Conservation (phyloP, 2,329 filamentous ascomycete species). For the Metarhizium humberi region DNA sequence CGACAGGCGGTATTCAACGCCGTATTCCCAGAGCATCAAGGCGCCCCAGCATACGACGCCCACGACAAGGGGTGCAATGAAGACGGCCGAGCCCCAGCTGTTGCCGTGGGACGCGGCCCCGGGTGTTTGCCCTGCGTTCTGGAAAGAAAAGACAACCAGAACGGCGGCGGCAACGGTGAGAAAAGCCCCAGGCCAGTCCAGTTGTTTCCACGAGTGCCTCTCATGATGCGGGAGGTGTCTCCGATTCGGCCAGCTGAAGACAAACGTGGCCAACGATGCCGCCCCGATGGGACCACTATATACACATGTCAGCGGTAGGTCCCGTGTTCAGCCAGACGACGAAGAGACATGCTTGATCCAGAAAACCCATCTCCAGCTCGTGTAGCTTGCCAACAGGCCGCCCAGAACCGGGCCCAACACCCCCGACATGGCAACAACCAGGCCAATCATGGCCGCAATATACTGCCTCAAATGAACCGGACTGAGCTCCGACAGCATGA, state of each 20-base stretch:
- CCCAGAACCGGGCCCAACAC: conserved; percentile 43
- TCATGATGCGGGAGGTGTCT: conserved; percentile 28
- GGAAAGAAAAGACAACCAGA: conserved; percentile 49
- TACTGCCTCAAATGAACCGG: conserved; percentile 29
- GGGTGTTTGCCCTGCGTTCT: conserved; percentile 31
- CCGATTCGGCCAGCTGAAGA: conserved; percentile 38
- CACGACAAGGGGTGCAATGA: conserved; percentile 20
- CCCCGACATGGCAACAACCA: conserved; percentile 37
- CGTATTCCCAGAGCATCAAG: conserved; percentile 20
- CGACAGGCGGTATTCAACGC: conserved; percentile 14
- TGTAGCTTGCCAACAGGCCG: conserved; percentile 38
- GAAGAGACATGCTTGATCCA: conserved; percentile 42
- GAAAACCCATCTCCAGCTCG: conserved; percentile 46
- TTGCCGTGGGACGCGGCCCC: conserved; percentile 11
- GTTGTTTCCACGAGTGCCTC: conserved; percentile 34
- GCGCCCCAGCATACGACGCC: conserved; percentile 19
- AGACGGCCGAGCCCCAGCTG: conserved; percentile 33
- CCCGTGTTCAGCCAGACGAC: conserved; percentile 4
- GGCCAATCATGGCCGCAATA: conserved; percentile 38
- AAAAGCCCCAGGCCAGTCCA: conserved; percentile 45
- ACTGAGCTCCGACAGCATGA: conserved; percentile 42
- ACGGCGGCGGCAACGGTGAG: conserved; percentile 44
- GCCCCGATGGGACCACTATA: conserved; percentile 40
- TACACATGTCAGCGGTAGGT: neutral
- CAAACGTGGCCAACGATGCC: conserved; percentile 36